Conservation (phyloP, 805 yeast genomes). For the Zygosaccharomyces siamensis region DNA sequence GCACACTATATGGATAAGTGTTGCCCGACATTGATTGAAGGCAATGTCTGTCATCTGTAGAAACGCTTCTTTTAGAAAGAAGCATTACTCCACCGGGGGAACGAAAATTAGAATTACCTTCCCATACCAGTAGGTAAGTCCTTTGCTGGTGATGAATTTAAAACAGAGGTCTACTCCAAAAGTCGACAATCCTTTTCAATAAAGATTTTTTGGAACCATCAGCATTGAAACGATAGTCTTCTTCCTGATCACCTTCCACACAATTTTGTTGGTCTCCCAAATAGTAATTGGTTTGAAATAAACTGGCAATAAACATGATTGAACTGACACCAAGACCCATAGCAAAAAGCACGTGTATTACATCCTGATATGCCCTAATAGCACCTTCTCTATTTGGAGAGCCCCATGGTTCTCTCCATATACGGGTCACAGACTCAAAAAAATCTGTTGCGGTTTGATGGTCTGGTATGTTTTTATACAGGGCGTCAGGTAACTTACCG, state of each 20-base stretch:
- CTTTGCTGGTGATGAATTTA: neutral
- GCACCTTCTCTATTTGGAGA: constrained; percentile 33
- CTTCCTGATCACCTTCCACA: constrained; percentile 26
- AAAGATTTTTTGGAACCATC: constrained; percentile 14
- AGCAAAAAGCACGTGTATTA: constrained; percentile 29
- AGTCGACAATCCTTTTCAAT: constrained; percentile 16
- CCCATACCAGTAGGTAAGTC: no score
- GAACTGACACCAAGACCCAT: constrained; percentile 31
- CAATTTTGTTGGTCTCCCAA: constrained; percentile 38
- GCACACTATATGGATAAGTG: no score
- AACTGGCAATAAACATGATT: constrained; percentile 31
- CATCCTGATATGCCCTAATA: constrained; percentile 33
- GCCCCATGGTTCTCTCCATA: constrained; percentile 28
- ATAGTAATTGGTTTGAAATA: constrained; percentile 36
- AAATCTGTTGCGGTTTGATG: constrained; percentile 21
- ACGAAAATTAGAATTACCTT: no score
- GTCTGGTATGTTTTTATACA: constrained; percentile 32
- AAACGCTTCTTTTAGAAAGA: no score
- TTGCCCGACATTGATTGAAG: no score
- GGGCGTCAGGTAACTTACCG: constrained; percentile 32
- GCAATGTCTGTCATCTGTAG: no score
- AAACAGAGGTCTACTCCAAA: constrained; percentile 14
- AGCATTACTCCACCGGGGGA: no score
- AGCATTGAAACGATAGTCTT: constrained; percentile 13
- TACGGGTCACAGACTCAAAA: constrained; percentile 25